Base-by-base conservation (phyloP, 495 filamentous ascomycete genomes). In the Articulospora tetracladia region DNA sequence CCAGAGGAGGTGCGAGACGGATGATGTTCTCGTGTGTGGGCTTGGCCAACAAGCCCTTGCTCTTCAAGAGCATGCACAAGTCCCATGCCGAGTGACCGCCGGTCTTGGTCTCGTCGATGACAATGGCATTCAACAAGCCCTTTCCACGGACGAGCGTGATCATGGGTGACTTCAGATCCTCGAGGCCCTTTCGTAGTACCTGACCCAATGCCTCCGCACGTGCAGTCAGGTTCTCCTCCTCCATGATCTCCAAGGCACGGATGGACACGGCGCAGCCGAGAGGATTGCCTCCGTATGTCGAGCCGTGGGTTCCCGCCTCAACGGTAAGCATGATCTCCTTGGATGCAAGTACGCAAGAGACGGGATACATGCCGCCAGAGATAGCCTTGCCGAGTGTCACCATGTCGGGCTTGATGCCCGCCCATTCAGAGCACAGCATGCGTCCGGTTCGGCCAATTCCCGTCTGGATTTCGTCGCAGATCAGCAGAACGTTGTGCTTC, bases 11-110 rank as follows among this genome's bases (percentile, higher is more conserved):
- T 36, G 95, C 92, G 59, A 97, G 92, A 15, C 93, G 86, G 53
- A 97, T 98, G 75, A 98, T 98, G 71, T 98, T 97, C 66, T 96
- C 85, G 74, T 98, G 94, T 32, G 95, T 99, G 11, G 95, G 95
- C 83, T 99, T 99, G 59, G 94, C 94, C 83, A 98, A 73, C 56
- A 98, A 76, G 49, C 94, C 94, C 82, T 97, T 98, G 73, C 87
- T 85, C 81, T 98, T 98, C 77, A 98, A 82, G 70, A 97, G 70
- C 79, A 98, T 85, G 70, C 95, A 98, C 56, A 98, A 76, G 73
- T 98, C 93, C 94, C 94, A 98, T n/a, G 95, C 93, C 41, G 84
- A 87, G 73, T 92, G 88, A 17, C 92, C 92, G 48, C 83, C 85
- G 10, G 90, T 87, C 74, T 89, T 87, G 59, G 80, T 79, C 79